Base-by-base conservation (phyloP, 345 rosid species). In the Populus simonii region DNA sequence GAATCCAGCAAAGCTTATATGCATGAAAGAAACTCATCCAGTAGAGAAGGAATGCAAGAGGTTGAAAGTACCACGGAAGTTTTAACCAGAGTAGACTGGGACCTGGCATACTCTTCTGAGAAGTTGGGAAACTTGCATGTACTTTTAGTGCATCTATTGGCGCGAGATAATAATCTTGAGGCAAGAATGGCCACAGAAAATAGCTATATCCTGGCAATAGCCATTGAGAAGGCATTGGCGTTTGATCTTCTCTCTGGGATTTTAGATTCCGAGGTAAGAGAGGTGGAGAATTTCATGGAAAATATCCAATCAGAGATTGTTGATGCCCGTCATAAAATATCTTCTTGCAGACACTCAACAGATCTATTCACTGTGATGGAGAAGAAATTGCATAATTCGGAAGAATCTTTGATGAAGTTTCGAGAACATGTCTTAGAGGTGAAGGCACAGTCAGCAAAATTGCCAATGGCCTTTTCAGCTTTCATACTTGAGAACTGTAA, bases 191-290 rank as follows among this genome's bases (percentile, higher is more conserved):
- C 85, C 31, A 71, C 79, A 49, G 83, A 70, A 75, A 86, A 80
- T 74, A 77, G 83, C 43, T 47, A 70, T 78, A 68, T 86, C 66
- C 83, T 90, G 7, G 65, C 85, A 76, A 85, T 77, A 51, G 87
- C 90, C 11, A 77, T 87, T 72, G 93, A 89, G 83, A 91, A 90
- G 87, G 91, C 98, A 67, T 84, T 93, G 88, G 68, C 79, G 57
- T 86, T 86, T 84, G 97, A 93, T 85, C 88, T 93, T 38, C 86
- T 91, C 62, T 88, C 87, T 61, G 90, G 92, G 66, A 80, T 93
- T 83, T 80, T 96, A 76, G 99, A 89, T 85, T 92, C 98, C 0
- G 93, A 92, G 88, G 82, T 92, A 75, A 88, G 85, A 76, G 94
- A 86, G 81, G 91, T 93, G 85, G 93, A 90, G 80, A 78, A 78